Evolutionary conservation across 2,329 filamentous ascomycete species (phyloP), one percentile per base, ranked within the genome.

Genomic region (Rachicladosporium sp.): DNA sequence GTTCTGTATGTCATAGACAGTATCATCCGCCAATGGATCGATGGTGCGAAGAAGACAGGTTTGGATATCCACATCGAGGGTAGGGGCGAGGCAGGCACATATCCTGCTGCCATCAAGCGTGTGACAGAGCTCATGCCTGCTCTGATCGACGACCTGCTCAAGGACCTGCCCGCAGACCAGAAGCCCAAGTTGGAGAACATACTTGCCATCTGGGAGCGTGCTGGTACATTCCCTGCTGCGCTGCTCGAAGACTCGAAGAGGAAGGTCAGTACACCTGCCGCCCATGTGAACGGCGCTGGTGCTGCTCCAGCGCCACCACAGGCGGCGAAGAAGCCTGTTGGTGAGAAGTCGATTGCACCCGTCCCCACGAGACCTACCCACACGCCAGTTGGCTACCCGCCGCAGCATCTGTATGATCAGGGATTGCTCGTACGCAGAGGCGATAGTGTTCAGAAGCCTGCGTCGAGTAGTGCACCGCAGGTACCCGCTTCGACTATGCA

Each of bases 1-100:
- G 88, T 95, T 59, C 80, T 98, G 68, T 98, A 98, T 80, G 88
- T 96, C 68, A 85, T 98, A 88, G 91, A 98, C 74, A 94, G 89
- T 71, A 88, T 98, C 76, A 89, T 88, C 64, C 86, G 91, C 67
- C 89, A 93, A 70, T 98, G 91, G 89, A 79, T 94, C 70, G 89
- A 96, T 64, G 83, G 87, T 66, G 89, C 91, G 57, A 91, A 88
- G 67, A 76, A 80, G 57, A 75, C 82, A 51, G 84, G 83, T 56
- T 88, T 96, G 50, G 59, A 63, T 61, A 67, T 81, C 58, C 76
- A 87, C 64, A 45, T 57, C 15, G 54, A 57, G 40, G 79, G 75
- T 63, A 73, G 78, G 63, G 86, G 88, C 50, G 77, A 80, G 50
- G 85, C 93, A 67, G 91, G 91, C 60, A 95, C 88, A 40, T 95